Base-by-base conservation (phyloP, 164 flowering plant species). In the Saururus chinensis region DNA sequence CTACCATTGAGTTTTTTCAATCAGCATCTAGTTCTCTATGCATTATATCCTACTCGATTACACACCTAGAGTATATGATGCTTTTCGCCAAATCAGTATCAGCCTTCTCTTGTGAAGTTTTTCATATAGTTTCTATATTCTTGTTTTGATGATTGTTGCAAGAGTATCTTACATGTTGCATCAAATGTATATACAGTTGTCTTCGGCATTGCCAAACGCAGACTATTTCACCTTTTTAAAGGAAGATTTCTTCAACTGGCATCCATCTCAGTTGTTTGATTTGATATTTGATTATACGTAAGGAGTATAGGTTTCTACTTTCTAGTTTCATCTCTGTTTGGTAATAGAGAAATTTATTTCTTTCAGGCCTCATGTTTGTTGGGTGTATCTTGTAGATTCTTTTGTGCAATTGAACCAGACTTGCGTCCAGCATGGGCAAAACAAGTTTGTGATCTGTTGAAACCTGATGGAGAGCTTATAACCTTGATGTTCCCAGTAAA, bases 401-500 rank as follows among this genome's bases (percentile, higher is more conserved):
- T 91, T 68, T 82, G 92, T 73, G 97, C 95, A 57, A 81, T 91
- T 75, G 89, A 82, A 53, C 95, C 91, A 24, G 62, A 55, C 45
- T 62, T 77, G 86, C 79, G 93, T 73, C 51, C 77, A 58, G 73
- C 74, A 59, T 91, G 97, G 97, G 95, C 84, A 62, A 65, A 52
- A 12, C 69, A 64, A 65, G 71, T 84, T 22, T 40, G 24, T 4
- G 77, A 83, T 54, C 66, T 86, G 16, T 66, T 91, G 57, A 88
- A 86, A 72, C 88, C 91, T 51, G 86, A 79, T 75, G 97, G 97
- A 66, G 93, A 86, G 74, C 87, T 91, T 60, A 77, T 91, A 64
- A 91, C 95, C n/a, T 68, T 91, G 41, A 91, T 88, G 79, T 86
- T 80, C 78, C 95, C 95, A 63, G 95, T 91, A 60, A 55, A 19